phyloP scores from a whole-genome alignment of 129 eudicot species.

The Arctium minus region DNA sequence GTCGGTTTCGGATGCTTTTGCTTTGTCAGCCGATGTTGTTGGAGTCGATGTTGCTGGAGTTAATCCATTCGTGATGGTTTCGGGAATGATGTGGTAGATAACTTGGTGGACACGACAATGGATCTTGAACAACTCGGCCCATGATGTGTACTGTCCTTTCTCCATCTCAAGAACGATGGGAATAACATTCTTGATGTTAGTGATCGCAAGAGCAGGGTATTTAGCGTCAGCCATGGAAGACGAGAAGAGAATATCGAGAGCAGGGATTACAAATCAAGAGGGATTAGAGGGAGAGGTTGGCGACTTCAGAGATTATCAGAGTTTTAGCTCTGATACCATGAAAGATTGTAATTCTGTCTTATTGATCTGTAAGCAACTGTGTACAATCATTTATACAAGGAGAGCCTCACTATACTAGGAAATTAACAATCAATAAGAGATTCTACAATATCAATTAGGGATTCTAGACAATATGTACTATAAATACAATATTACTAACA shows the following conservation, averaged over 20 bases:
- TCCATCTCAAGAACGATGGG: not conserved
- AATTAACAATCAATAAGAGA: not conserved
- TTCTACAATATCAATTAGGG: not conserved
- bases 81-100: not conserved
- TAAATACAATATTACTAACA: not conserved
- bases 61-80: too few relatives aligned
- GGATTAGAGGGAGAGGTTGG: not conserved
- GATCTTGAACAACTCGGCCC: not conserved
- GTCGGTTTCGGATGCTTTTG: not conserved
- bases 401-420: not conserved
- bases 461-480: too few relatives aligned
- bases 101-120: not conserved
- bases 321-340: too few relatives aligned
- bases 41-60: not conserved
- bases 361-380: too few relatives aligned
- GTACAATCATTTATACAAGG: too few relatives aligned
- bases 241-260: not conserved
- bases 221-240: not conserved
- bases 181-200: too few relatives aligned
- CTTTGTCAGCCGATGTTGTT: not conserved
- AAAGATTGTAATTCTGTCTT: too few relatives aligned
- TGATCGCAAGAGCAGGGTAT: not conserved
- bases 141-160: not conserved
- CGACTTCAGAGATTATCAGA: not conserved
- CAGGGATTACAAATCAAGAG: too few relatives aligned